Conservation (phyloP, 495 filamentous ascomycete genomes). For the Oleoguttula mirabilis region DNA sequence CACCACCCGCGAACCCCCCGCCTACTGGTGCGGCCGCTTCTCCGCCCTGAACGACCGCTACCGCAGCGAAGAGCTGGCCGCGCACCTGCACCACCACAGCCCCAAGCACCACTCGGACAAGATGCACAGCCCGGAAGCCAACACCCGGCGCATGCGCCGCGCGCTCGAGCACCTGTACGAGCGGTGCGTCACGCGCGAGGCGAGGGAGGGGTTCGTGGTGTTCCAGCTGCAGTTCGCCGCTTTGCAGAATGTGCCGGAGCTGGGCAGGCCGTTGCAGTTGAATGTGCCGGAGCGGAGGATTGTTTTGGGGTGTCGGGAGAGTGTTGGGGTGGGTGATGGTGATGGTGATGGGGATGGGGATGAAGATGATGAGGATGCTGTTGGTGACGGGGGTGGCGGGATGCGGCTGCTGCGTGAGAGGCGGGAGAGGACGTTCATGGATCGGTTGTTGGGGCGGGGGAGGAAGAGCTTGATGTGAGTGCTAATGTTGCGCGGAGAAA, state of each 20-base stretch:
- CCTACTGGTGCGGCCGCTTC: constrained; percentile 22
- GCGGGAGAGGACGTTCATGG: constrained; percentile 19
- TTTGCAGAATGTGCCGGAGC: neutral
- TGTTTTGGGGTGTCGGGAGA: no score
- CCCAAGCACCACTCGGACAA: constrained; percentile 4
- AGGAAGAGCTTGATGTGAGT: no score
- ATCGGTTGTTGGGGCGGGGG: constrained; percentile 17
- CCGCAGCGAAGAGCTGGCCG: constrained; percentile 16
- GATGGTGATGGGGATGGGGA: constrained; percentile 2
- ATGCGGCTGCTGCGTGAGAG: no score
- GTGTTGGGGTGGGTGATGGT: no score
- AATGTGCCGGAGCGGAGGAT: constrained; percentile 7
- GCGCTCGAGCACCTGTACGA: constrained; percentile 15
- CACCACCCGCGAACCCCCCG: neutral
- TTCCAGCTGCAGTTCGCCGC: constrained; percentile 17
- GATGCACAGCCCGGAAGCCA: constrained; percentile 15
- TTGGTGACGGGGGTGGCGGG: no score
- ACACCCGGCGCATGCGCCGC: constrained; percentile 11
- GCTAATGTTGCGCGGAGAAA: no score
- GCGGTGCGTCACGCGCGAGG: constrained; percentile 12
- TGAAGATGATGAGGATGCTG: no score
- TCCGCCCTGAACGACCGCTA: constrained; percentile 15
- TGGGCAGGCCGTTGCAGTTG: constrained; percentile 8
- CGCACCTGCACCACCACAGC: constrained; percentile 2
- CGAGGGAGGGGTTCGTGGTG: constrained; percentile 14